These are phyloP conservation scores for Ceratobasidium sp. DNA, from an alignment of 1,284 basidiomycete species.

Conservation along the genomic window DNA sequence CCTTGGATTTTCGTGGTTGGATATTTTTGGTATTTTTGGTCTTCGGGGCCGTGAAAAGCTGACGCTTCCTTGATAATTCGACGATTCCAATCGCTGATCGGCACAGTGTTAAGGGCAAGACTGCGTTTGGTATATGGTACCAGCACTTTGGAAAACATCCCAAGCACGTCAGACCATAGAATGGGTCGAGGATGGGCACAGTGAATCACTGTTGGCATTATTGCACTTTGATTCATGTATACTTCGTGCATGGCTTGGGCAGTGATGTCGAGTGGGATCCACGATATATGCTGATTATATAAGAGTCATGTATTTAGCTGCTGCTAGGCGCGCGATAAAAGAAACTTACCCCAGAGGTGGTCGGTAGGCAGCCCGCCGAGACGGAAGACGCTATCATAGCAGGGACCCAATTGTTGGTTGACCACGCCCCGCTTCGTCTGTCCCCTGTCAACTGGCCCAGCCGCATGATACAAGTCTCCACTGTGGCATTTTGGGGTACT, in stretches of 20 bases:
- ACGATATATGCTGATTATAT: slow-evolving; percentile 50
- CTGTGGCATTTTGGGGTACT: too few relatives aligned
- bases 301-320: too few relatives aligned
- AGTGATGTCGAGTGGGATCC: slow-evolving; percentile 56
- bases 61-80: background rate
- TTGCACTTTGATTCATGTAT: background rate
- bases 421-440: slow-evolving; percentile 42
- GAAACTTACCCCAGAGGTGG: too few relatives aligned
- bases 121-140: background rate
- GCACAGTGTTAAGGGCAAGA: slow-evolving; percentile 51
- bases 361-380: background rate
- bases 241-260: slow-evolving; percentile 55
- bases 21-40: slow-evolving; percentile 4
- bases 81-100: slow-evolving; percentile 54
- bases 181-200: slow-evolving; percentile 54
- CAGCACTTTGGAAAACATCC: slow-evolving; percentile 51
- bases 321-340: too few relatives aligned
- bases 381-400: slow-evolving; percentile 25
- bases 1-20: slow-evolving; percentile 26
- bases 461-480: slow-evolving; percentile 30
- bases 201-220: slow-evolving; percentile 49
- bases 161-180: slow-evolving; percentile 51
- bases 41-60: slow-evolving; percentile 11
- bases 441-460: slow-evolving; percentile 45
- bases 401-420: slow-evolving; percentile 42